Evolutionary conservation across 129 eudicot genomes (phyloP).

Genomic region (Lactuca saligna): DNA sequence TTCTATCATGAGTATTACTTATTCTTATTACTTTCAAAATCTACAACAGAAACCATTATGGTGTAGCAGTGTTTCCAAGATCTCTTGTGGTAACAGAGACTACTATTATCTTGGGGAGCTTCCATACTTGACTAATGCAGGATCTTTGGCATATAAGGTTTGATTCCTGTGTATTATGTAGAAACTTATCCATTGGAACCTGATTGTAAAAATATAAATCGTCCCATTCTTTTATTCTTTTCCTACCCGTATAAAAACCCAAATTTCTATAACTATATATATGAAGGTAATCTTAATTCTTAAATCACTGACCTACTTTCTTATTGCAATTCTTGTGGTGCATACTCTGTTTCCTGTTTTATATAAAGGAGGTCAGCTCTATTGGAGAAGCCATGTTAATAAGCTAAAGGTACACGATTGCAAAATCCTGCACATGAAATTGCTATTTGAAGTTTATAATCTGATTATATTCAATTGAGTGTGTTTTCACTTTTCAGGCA

Average conservation of each 20-base stretch:
- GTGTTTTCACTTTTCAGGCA: slow-evolving; percentile 58
- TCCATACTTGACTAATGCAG: slow-evolving; percentile 67
- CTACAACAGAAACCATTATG: slow-evolving; percentile 76
- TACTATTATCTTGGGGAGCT: slow-evolving; percentile 90
- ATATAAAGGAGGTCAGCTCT: slow-evolving; percentile 65
- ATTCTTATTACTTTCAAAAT: slow-evolving; percentile 5
- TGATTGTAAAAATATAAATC: no score
- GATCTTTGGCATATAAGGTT: slow-evolving; percentile 84
- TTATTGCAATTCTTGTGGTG: slow-evolving; percentile 46
- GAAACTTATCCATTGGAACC: neutral
- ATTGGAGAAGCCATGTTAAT: slow-evolving; percentile 67
- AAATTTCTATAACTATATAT: no score
- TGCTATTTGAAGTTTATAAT: neutral
- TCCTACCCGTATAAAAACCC: no score
- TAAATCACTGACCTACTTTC: slow-evolving; percentile 12
- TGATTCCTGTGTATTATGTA: slow-evolving; percentile 7
- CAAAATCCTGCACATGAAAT: slow-evolving; percentile 1
- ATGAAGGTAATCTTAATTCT: neutral
- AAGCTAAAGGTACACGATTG: slow-evolving; percentile 61
- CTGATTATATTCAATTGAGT: neutral
- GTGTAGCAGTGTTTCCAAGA: slow-evolving; percentile 52
- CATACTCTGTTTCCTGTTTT: slow-evolving; percentile 70
- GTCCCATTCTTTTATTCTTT: neutral
- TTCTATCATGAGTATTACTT: slow-evolving; percentile 1
- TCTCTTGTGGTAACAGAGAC: slow-evolving; percentile 60